Base-by-base conservation (phyloP, 352 stramenopile genomes). In the Phytopythium boreale region DNA sequence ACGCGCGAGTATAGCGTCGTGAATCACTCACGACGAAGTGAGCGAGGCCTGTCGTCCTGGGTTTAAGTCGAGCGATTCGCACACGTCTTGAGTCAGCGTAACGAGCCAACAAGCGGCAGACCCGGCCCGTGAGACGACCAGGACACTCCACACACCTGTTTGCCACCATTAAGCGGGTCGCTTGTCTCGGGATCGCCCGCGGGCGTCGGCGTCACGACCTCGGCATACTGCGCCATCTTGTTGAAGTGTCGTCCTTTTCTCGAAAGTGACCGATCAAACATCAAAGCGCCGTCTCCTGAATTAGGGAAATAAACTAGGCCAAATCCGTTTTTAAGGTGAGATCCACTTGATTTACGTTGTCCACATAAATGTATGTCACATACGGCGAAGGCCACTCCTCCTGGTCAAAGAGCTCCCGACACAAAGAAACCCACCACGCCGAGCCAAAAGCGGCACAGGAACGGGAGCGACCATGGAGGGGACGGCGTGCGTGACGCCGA, bases 401-500 rank as follows among this genome's bases (percentile, higher is more conserved):
- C 11, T 14, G 31, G n/a, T 27, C 47, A 53, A 29, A 1, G n/a
- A 34, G 4, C n/a, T 29, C n/a, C 9, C 22, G 19, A 34, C n/a
- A 27, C 19, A 24, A 31, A 24, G 47, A 53, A 53, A 53, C 47
- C n/a, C 17, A 27, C 22, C 47, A 22, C 1, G 29, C n/a, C 19
- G 15, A 44, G 52, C 27, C 6, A 60, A n/a, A 11, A 24, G 7
- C 31, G 19, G 12, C 19, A 24, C 10, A 34, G 29, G 4, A 34
- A 24, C 10, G n/a, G n/a, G n/a, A n/a, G n/a, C 55, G 9, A 29
- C 11, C 14, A 62, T 62, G 37, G 57, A 56, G 47, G 27, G 47
- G 11, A n/a, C 31, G 43, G 20, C 27, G 36, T 41, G 43, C 15
- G 83, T 90, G 71, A 93, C 84, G 41, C 80, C 76, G 50, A 89